A percentile compares a stretch with the other conserved stretches of the same genome.
phyloP scores from a whole-genome alignment of 345 rosid species.

The Ceriops decandra region DNA sequence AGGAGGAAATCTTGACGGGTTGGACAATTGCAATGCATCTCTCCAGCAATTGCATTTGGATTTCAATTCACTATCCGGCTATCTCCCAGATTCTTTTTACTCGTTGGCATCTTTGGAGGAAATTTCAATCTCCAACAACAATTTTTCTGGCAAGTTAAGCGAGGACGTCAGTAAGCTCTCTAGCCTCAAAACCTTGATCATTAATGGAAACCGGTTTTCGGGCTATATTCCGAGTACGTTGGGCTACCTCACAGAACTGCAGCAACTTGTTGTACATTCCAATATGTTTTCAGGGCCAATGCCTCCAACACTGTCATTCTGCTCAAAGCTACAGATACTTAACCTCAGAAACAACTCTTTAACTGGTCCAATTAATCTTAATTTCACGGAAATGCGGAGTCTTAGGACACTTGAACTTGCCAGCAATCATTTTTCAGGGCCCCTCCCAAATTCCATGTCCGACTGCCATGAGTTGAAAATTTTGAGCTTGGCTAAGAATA shows the following conservation, averaged over 20 bases:
- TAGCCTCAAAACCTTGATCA: constrained; percentile 49
- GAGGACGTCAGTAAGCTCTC: constrained; percentile 62
- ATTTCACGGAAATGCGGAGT: constrained; percentile 56
- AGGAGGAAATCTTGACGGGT: constrained; percentile 52
- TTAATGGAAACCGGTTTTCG: constrained; percentile 55
- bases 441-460: constrained; percentile 71
- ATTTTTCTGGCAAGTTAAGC: constrained; percentile 60
- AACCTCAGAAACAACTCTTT: constrained; percentile 83
- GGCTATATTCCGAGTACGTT: constrained; percentile 71
- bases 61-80: constrained; percentile 53
- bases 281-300: constrained; percentile 66
- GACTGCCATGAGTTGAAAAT: constrained; percentile 55
- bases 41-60: constrained; percentile 55
- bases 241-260: constrained; percentile 50
- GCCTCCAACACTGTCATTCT: constrained; percentile 59
- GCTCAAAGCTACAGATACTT: constrained; percentile 62
- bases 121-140: constrained; percentile 56
- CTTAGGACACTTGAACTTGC: constrained; percentile 73
- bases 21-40: constrained; percentile 53
- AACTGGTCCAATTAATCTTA: constrained; percentile 54
- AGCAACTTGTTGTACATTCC: constrained; percentile 60
- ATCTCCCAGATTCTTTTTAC: constrained; percentile 57
- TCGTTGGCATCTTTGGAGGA: constrained; percentile 45
- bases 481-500: constrained; percentile 80
- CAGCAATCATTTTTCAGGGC: constrained; percentile 59